phyloP scores from a whole-genome alignment of 1,284 basidiomycete genomes.

The Tetrapyrgos nigripes region DNA sequence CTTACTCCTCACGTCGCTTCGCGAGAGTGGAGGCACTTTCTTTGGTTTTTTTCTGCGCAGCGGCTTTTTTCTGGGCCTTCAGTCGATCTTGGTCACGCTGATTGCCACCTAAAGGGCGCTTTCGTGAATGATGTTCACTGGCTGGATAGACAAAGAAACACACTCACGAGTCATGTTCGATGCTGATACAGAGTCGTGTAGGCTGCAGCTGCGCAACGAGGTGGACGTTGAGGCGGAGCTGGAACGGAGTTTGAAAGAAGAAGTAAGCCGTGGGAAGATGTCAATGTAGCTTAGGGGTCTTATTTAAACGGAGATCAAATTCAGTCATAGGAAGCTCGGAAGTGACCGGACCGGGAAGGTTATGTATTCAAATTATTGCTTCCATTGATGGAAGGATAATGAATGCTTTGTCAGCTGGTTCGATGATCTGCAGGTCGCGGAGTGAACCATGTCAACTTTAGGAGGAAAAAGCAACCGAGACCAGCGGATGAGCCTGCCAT shows the following conservation, averaged over 20 bases:
- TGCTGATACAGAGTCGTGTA: background rate
- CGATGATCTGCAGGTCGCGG: background rate
- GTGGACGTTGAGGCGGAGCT: background rate
- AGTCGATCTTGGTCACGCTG: constrained; percentile 78
- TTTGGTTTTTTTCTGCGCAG: constrained; percentile 66
- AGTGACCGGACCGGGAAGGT: background rate
- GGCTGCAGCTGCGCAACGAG: background rate
- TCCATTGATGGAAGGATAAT: background rate
- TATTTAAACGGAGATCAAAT: background rate
- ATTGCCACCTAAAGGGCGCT: constrained; percentile 67
- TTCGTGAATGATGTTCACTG: background rate
- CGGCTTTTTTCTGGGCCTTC: constrained; percentile 76
- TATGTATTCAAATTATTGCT: constrained; percentile 1
- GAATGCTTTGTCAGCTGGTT: background rate
- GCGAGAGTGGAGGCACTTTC: constrained; percentile 66
- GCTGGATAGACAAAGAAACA: background rate
- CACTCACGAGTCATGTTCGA: constrained; percentile 18
- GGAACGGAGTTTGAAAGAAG: background rate
- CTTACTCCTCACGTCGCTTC: constrained; percentile 79
- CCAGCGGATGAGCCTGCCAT: background rate
- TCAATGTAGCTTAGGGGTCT: background rate
- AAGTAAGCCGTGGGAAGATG: background rate
- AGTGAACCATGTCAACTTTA: background rate
- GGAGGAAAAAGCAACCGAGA: background rate
- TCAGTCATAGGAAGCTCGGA: background rate